Evolutionary conservation across 768 basidiomycete species (phyloP).

Genomic region (Thelephora ganbajun): DNA sequence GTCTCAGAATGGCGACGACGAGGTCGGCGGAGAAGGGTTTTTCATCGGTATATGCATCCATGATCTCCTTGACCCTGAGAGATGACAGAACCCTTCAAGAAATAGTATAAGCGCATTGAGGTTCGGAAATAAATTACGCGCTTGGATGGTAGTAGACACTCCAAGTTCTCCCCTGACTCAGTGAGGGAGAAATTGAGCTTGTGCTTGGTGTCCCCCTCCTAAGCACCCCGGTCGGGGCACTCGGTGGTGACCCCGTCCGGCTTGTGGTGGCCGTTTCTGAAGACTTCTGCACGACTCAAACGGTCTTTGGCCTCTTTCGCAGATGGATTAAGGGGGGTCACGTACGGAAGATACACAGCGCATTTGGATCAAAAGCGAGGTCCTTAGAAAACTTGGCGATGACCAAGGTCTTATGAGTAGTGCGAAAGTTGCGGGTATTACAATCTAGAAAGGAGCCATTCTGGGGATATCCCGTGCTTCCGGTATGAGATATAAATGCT

Average conservation of each 20-base stretch:
- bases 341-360: constrained; percentile 22
- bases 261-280: too few species aligned
- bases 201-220: too few species aligned
- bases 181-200: too few species aligned
- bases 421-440: constrained; percentile 21
- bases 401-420: constrained; percentile 28
- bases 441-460: constrained; percentile 25
- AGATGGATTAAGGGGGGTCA: too few species aligned
- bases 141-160: too few species aligned
- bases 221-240: too few species aligned
- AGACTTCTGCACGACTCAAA: too few species aligned
- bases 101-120: too few species aligned
- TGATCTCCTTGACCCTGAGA: constrained; percentile 15
- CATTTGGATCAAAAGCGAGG: constrained; percentile 14
- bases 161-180: too few species aligned
- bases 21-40: constrained; percentile 43
- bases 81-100: not conserved
- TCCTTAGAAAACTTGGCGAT: constrained; percentile 29
- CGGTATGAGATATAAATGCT: constrained; percentile 8
- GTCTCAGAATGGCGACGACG: constrained; percentile 44
- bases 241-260: too few species aligned
- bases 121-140: too few species aligned
- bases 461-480: constrained; percentile 36
- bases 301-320: too few species aligned
- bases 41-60: constrained; percentile 33